Conservation (phyloP, 768 basidiomycete species). For the Tephrocybe sp. region DNA sequence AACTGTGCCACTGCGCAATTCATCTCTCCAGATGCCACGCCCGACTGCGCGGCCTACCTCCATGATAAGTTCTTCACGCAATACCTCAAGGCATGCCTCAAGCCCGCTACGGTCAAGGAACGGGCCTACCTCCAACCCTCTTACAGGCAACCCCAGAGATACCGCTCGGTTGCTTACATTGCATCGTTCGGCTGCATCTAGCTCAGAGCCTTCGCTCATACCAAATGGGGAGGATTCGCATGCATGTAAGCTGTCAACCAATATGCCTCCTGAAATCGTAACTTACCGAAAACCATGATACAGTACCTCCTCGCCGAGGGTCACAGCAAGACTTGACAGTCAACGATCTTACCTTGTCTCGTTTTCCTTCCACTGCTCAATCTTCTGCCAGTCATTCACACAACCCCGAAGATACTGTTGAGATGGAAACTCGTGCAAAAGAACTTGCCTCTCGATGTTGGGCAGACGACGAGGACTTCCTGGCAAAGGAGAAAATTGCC, state of each 20-base stretch:
- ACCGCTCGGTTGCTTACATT: slow-evolving; percentile 55
- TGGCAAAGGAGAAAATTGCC: slow-evolving; percentile 89
- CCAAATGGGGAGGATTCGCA: slow-evolving; percentile 50
- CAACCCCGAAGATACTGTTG: slow-evolving; percentile 54
- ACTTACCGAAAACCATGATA: background rate
- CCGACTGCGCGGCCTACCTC: slow-evolving; percentile 24
- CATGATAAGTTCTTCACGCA: slow-evolving; percentile 31
- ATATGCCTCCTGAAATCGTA: background rate
- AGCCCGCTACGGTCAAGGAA: slow-evolving; percentile 46
- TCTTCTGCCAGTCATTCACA: slow-evolving; percentile 42
- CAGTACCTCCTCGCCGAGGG: slow-evolving; percentile 26
- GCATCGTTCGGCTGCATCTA: slow-evolving; percentile 72
- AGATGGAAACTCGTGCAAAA: slow-evolving; percentile 64
- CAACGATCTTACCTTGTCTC: slow-evolving; percentile 47
- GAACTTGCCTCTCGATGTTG: slow-evolving; percentile 79
- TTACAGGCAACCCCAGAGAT: slow-evolving; percentile 29
- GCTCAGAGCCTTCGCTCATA: slow-evolving; percentile 81
- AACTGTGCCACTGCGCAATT: slow-evolving; percentile 49
- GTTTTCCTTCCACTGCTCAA: slow-evolving; percentile 46
- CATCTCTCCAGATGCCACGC: slow-evolving; percentile 45
- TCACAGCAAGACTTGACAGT: slow-evolving; percentile 60
- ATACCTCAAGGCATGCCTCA: slow-evolving; percentile 34
- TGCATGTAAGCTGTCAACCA: slow-evolving; percentile 38
- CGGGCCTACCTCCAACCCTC: slow-evolving; percentile 29
- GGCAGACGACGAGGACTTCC: slow-evolving; percentile 82